A percentile compares a stretch with the other conserved stretches of the same genome.
Evolutionary conservation across 208 protist genomes (phyloP).

Genomic region (Entamoeba dispar): DNA sequence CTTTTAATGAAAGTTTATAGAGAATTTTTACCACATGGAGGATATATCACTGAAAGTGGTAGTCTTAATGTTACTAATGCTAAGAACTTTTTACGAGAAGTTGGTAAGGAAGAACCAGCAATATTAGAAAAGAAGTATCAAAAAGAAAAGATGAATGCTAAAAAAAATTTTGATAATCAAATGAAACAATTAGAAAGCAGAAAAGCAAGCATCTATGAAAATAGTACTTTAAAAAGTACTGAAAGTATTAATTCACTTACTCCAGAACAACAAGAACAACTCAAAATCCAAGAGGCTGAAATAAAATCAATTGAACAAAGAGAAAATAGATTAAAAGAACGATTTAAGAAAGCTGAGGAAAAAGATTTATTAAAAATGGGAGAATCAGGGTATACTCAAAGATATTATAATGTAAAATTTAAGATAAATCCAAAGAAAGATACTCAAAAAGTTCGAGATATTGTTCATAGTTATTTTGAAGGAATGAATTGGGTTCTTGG

Average conservation of each 20-base stretch:
- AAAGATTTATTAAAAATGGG: constrained; percentile 34
- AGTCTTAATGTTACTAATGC: constrained; percentile 41
- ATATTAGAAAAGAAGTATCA: constrained; percentile 4
- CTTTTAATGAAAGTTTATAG: constrained; percentile 51
- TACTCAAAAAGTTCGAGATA: constrained; percentile 7
- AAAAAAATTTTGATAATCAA: background rate
- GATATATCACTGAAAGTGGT: constrained; percentile 22
- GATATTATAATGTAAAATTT: constrained; percentile 60
- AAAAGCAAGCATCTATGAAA: background rate
- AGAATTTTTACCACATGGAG: constrained; percentile 45
- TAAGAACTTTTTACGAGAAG: constrained; percentile 5
- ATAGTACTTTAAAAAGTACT: too few relatives aligned
- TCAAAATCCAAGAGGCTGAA: background rate
- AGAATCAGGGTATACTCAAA: constrained; percentile 46
- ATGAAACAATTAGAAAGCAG: background rate
- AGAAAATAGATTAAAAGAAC: constrained; percentile 6
- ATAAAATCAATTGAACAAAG: background rate
- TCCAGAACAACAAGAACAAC: background rate
- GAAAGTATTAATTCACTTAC: background rate
- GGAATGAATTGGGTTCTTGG: constrained; percentile 88
- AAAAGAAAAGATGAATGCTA: constrained; percentile 2
- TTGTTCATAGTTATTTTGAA: constrained; percentile 66
- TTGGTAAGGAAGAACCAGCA: background rate
- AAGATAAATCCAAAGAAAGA: background rate
- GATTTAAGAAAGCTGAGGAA: constrained; percentile 15